These are phyloP conservation scores for Amaranthus cruentus DNA, from an alignment of 148 eudicot species.

Conservation along the genomic window DNA sequence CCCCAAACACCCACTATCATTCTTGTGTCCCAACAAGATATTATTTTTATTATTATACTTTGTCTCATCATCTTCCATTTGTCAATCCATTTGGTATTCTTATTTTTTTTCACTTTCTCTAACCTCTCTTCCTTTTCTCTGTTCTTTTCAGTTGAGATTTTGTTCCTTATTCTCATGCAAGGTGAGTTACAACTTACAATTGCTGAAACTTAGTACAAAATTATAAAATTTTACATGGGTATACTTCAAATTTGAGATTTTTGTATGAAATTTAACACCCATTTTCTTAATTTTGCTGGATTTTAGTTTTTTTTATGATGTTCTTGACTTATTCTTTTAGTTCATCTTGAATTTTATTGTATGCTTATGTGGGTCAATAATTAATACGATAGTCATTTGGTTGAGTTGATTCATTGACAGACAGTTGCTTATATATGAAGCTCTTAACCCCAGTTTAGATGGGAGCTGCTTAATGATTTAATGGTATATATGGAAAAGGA, in stretches of 20 bases:
- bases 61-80: not conserved
- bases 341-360: not conserved
- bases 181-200: not conserved
- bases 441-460: too few species aligned
- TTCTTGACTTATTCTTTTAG: not conserved
- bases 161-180: not conserved
- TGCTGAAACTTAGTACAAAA: not conserved
- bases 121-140: not conserved
- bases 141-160: too few species aligned
- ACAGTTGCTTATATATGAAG: too few species aligned
- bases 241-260: not conserved
- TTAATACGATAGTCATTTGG: not conserved
- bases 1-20: conserved; percentile 17
- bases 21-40: not conserved
- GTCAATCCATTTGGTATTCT: conserved; percentile 6
- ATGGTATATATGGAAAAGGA: too few species aligned
- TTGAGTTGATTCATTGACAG: too few species aligned
- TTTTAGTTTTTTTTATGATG: not conserved
- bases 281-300: not conserved
- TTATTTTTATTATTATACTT: conserved; percentile 3
- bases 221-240: not conserved
- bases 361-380: not conserved
- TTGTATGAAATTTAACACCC: not conserved
- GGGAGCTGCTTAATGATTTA: too few species aligned
- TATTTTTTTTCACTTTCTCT: not conserved